Evolutionary conservation across 129 eudicot genomes (phyloP), one percentile per base, ranked within the genome.

Genomic region (Flaveria sonorensis): DNA sequence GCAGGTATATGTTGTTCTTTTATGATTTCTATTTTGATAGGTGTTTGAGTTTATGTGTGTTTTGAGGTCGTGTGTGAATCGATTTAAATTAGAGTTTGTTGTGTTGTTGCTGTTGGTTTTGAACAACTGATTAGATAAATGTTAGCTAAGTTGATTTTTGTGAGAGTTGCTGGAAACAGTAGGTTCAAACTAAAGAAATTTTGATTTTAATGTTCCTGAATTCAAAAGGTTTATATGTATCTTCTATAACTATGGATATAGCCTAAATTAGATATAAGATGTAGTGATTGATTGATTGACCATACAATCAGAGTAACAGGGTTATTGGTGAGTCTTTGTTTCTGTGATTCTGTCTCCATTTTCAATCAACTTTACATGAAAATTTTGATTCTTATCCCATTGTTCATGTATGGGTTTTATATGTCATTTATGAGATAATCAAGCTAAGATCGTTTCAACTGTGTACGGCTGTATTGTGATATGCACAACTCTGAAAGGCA

Each of bases 1-100:
- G 98, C 94, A 90, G 98, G 98, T 92, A 24, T 28, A 47, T 42
- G 7, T 39, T 75, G n/a, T 68, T 68, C 5, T 46, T 19, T 19
- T 67, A 11, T 39, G 19, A 18, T 39, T 71, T 23, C 10, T 28
- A 30, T 30, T 30, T 30, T 30, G 51, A 26, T 53, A 32, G 28
- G 53, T 39, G 56, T 68, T 55, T 39, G n/a, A 7, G 16, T 55
- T 24, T 7, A 20, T 67, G 14, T 28, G 16, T 39, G 32, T 53
- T 53, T 20, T 11, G 24, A 48, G 83, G 24, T 66, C 46, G 45
- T 14, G 68, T 1, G 1, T 15, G 7, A 39, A 8, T 24, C 3
- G 11, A 14, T 64, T 76, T 30, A 30, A 77, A 15, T 42, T 13
- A 56, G 42, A 51, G 72, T 26, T 63, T 75, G 36, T 50, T 51